phyloP scores from a whole-genome alignment of 305 asterid genomes.

The Rubia peregrina region DNA sequence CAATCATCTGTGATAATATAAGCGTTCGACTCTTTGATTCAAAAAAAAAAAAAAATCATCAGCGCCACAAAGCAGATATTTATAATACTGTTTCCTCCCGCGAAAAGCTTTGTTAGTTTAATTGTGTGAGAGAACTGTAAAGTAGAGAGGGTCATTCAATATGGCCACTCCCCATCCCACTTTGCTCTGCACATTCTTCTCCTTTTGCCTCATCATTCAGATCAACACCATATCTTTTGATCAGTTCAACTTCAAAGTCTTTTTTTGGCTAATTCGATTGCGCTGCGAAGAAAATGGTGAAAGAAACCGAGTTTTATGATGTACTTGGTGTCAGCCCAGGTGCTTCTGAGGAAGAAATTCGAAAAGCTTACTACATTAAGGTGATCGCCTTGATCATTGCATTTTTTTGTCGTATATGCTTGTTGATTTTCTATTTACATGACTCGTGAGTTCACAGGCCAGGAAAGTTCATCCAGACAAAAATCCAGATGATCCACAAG shows the following conservation, averaged over 20 bases:
- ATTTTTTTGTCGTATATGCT: not conserved
- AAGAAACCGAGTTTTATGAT: constrained; percentile 78
- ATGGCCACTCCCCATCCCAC: constrained; percentile 24
- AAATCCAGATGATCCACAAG: constrained; percentile 77
- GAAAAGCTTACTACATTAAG: constrained; percentile 82
- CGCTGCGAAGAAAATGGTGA: constrained; percentile 39
- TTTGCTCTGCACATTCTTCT: constrained; percentile 15
- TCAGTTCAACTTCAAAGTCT: not conserved
- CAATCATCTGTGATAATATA: too few species aligned
- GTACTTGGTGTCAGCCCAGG: constrained; percentile 54
- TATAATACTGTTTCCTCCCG: constrained; percentile 73
- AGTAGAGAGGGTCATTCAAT: constrained; percentile 30
- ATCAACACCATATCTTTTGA: constrained; percentile 29
- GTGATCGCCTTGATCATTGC: constrained; percentile 21
- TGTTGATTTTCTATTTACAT: not conserved
- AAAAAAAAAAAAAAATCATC: too few species aligned
- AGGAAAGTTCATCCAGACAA: constrained; percentile 91
- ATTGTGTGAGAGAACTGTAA: constrained; percentile 43
- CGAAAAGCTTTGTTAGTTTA: constrained; percentile 37
- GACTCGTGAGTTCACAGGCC: constrained; percentile 43
- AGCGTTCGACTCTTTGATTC: too few species aligned
- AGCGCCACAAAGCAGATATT: constrained; percentile 63
- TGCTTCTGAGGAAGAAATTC: constrained; percentile 70
- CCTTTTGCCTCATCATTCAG: constrained; percentile 14
- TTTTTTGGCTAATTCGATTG: not conserved